Conservation (phyloP, 768 basidiomycete genomes). For the Leccinum barrowsii region DNA sequence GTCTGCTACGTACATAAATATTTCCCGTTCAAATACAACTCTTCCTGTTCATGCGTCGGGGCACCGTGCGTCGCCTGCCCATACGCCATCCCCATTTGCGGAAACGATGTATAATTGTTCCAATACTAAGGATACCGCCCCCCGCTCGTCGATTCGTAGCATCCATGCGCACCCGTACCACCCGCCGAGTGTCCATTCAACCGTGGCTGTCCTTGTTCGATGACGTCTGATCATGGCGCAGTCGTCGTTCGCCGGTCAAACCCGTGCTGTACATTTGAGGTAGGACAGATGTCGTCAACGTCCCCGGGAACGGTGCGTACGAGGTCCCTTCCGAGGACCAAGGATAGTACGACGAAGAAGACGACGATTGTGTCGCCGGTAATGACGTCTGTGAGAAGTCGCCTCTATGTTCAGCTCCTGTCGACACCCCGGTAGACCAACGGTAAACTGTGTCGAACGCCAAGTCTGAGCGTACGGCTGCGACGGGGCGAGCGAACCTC, state of each 20-base stretch:
- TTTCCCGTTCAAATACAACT: constrained; percentile 21
- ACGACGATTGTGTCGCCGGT: constrained; percentile 19
- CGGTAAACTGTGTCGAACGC: constrained; percentile 26
- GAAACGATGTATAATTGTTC: constrained; percentile 52
- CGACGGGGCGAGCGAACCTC: constrained; percentile 1
- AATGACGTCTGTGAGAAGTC: constrained; percentile 8
- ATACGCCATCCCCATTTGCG: constrained; percentile 45
- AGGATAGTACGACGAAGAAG: constrained; percentile 38
- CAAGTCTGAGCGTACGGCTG: constrained; percentile 27
- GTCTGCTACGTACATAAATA: constrained; percentile 29
- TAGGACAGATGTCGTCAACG: constrained; percentile 67
- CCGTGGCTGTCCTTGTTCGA: constrained; percentile 3
- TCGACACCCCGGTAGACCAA: background rate
- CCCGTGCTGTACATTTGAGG: constrained; percentile 77
- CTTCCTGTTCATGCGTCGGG: constrained; percentile 18
- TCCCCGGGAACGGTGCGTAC: constrained; percentile 39
- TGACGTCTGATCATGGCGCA: constrained; percentile 6
- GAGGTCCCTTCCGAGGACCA: constrained; percentile 39
- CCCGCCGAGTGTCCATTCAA: background rate
- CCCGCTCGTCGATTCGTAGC: constrained; percentile 19
- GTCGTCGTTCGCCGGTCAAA: constrained; percentile 50
- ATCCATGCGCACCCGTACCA: constrained; percentile 7
- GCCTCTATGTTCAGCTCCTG: constrained; percentile 5
- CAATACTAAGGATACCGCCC: constrained; percentile 51
- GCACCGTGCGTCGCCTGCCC: constrained; percentile 10